A percentile compares a stretch with the other conserved stretches of the same genome.
Conservation (phyloP, 257 asterid genomes). For the Lycium ferocissimum region DNA sequence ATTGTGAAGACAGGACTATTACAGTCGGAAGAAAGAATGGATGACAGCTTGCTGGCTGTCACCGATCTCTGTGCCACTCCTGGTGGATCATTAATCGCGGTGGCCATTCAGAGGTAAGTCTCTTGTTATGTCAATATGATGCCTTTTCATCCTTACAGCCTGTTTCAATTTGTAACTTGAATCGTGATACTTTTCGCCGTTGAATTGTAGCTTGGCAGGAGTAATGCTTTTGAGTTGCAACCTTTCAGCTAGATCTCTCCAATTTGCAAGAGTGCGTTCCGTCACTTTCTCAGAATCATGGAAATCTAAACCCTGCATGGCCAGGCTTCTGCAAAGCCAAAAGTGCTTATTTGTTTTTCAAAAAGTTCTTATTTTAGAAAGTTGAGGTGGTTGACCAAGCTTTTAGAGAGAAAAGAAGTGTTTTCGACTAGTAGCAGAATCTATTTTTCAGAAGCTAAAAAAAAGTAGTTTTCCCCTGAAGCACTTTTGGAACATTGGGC, state of each 20-base stretch:
- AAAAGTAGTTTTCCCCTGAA: no score
- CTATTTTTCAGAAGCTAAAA: no score
- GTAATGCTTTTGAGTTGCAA: constrained; percentile 71
- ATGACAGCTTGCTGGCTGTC: constrained; percentile 60
- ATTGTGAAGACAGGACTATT: constrained; percentile 66
- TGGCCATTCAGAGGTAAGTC: constrained; percentile 73
- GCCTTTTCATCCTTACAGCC: constrained; percentile 6
- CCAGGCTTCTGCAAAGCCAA: no score
- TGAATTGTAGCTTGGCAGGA: constrained; percentile 69
- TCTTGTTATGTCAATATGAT: constrained; percentile 27
- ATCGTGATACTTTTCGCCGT: background rate
- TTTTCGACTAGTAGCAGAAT: no score
- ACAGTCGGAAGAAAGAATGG: constrained; percentile 55
- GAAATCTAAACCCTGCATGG: background rate
- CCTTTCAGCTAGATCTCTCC: constrained; percentile 58
- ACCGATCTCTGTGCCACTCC: constrained; percentile 71
- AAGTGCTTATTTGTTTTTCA: no score
- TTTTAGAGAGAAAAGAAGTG: no score
- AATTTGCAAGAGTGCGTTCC: constrained; percentile 60
- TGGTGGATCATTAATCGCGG: constrained; percentile 76
- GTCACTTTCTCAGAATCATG: background rate
- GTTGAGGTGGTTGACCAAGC: no score
- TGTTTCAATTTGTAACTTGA: background rate
- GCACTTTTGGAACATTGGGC: no score
- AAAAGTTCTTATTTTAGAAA: no score